phyloP scores from a whole-genome alignment of 1,284 basidiomycete species.

The Ustilago shanxiensis region DNA sequence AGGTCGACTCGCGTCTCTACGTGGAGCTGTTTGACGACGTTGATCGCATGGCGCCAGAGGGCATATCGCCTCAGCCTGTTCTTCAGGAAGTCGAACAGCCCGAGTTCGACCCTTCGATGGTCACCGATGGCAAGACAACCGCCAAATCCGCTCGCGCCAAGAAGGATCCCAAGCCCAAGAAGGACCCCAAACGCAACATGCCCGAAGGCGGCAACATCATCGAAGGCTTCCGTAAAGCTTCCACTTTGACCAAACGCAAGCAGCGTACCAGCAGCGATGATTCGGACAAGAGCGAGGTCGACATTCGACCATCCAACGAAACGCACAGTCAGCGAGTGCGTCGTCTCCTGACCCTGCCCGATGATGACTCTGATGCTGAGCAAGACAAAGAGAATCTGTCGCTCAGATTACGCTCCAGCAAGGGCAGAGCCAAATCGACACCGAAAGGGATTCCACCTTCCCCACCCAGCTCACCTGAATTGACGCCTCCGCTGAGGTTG shows the following conservation, averaged over 20 bases:
- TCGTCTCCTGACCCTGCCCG: slow-evolving; percentile 10
- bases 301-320: slow-evolving; percentile 13
- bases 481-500: slow-evolving; percentile 15
- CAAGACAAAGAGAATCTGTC: slow-evolving; percentile 26
- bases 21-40: slow-evolving; percentile 94
- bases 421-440: slow-evolving; percentile 2
- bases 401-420: slow-evolving; percentile 18
- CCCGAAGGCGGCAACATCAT: slow-evolving; percentile 51
- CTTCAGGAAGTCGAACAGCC: slow-evolving; percentile 79
- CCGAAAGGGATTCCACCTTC: slow-evolving; percentile 6
- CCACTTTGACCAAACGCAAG: slow-evolving; percentile 49
- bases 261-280: slow-evolving; percentile 16
- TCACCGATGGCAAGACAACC: slow-evolving; percentile 29
- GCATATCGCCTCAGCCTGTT: slow-evolving; percentile 81
- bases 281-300: slow-evolving; percentile 1
- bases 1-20: slow-evolving; percentile 85
- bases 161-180: slow-evolving; percentile 45
- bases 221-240: slow-evolving; percentile 60
- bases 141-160: slow-evolving; percentile 25
- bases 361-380: slow-evolving; percentile 19
- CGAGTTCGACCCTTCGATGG: slow-evolving; percentile 66
- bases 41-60: slow-evolving; percentile 83
- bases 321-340: slow-evolving; percentile 38
- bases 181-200: slow-evolving; percentile 62
- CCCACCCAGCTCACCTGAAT: slow-evolving; percentile 19